Base-by-base conservation (phyloP, 768 basidiomycete species). In the Mycena floridula region DNA sequence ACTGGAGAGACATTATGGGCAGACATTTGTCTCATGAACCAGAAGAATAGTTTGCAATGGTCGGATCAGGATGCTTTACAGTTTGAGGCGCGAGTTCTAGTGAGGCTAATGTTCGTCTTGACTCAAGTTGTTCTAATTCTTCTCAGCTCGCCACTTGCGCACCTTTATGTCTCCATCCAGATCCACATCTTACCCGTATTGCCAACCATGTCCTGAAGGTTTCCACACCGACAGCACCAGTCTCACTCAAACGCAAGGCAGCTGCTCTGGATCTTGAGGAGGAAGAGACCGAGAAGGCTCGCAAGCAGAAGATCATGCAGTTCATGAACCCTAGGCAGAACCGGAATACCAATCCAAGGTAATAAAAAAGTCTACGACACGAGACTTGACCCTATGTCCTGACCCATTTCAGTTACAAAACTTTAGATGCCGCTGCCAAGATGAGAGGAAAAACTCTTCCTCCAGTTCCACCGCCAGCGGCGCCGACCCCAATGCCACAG, bases 131-230 rank as follows among this genome's bases (percentile, higher is more conserved):
- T n/a, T n/a, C n/a, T n/a, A n/a, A n/a, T n/a, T n/a, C n/a, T 21
- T 42, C 38, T 39, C 41, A 92, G 89, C 68, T 87, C 38, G 79
- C 87, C 13, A 89, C 85, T 4, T 65, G 84, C 0, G 76, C 82
- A 5, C 82, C 89, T 5, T 67, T 92, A 37, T 91, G 88, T 57
- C 73, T 92, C 23, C 80, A 87, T 50, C 89, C 89, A 3, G 78
- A 91, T 54, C 80, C 84, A 2, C 82, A 84, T 56, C 71, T 91
- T 26, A 74, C 81, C 18, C 78, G 88, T 32, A 75, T 89, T 18
- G 86, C 77, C 8, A 92, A 92, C 58, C 79, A 79, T 51, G 73
- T 87, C 5, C 65, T 85, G 35, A 70, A 85, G 44, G 81, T 83
- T 0, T 83, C 89, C 1, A 80, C 81, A 0, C 85, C 87, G 0